Evolutionary conservation across 768 basidiomycete genomes (phyloP).

Genomic region (Lactarius evosmus): DNA sequence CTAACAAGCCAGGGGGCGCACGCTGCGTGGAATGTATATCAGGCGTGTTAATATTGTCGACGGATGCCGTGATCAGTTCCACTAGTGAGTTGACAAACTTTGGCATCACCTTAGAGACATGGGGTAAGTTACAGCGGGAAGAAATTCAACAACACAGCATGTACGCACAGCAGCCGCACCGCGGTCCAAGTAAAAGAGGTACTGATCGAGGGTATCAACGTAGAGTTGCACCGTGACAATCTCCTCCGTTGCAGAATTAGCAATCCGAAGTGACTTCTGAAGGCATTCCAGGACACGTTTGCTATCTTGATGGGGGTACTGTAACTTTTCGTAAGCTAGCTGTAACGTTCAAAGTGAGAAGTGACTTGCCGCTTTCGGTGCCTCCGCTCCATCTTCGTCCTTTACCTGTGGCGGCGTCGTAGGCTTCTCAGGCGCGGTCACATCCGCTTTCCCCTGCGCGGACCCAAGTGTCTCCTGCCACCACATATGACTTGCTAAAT

Average conservation of each 20-base stretch:
- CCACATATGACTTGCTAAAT: slow-evolving; percentile 95
- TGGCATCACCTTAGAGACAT: slow-evolving; percentile 67
- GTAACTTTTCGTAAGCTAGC: slow-evolving; percentile 11
- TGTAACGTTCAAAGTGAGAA: not conserved
- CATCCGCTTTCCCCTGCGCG: slow-evolving; percentile 43
- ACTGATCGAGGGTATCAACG: slow-evolving; percentile 93
- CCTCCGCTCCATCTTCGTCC: slow-evolving; percentile 41
- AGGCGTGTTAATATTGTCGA: slow-evolving; percentile 85
- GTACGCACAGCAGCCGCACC: slow-evolving; percentile 82
- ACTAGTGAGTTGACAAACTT: slow-evolving; percentile 97
- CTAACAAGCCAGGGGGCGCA: slow-evolving; percentile 84
- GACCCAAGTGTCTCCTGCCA: slow-evolving; percentile 73
- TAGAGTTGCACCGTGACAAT: slow-evolving; percentile 96
- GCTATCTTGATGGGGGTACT: slow-evolving; percentile 91
- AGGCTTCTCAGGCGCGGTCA: slow-evolving; percentile 35
- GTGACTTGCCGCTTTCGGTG: slow-evolving; percentile 33
- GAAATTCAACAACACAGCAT: not conserved
- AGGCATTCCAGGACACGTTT: slow-evolving; percentile 97
- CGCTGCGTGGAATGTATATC: slow-evolving; percentile 88
- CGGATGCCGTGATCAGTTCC: slow-evolving; percentile 90
- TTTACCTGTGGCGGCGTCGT: slow-evolving; percentile 38
- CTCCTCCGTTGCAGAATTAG: slow-evolving; percentile 94
- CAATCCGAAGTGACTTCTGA: slow-evolving; percentile 94
- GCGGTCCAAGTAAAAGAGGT: slow-evolving; percentile 93
- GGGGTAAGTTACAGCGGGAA: slow-evolving; percentile 3